These are phyloP conservation scores for Capsicum chinense DNA, from an alignment of 257 asterid genomes.

Conservation along the genomic window DNA sequence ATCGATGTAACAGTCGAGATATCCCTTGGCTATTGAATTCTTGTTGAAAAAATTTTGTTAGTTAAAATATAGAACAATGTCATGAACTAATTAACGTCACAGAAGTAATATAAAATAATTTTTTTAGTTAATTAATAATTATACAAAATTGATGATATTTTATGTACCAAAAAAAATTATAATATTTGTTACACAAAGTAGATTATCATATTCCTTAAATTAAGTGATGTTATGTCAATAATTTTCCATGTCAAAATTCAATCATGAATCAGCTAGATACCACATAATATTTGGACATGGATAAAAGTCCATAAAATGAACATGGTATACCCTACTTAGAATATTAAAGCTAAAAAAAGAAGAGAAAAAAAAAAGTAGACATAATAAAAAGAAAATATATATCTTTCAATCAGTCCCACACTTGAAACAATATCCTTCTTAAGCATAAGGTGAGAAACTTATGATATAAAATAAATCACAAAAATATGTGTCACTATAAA, in stretches of 20 bases:
- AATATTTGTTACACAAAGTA: too few species aligned
- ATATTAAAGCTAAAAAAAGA: constrained; percentile 11
- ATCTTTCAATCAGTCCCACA: not conserved
- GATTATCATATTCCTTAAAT: constrained; percentile 18
- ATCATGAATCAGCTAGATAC: constrained; percentile 28
- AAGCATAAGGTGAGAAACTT: not conserved
- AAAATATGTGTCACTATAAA: too few species aligned
- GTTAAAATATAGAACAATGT: too few species aligned
- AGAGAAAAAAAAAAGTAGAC: not conserved
- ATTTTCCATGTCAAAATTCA: constrained; percentile 30
- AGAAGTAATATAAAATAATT: too few species aligned
- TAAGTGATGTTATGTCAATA: constrained; percentile 44
- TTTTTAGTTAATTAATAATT: too few species aligned
- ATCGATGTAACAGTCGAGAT: too few species aligned
- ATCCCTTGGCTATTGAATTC: too few species aligned
- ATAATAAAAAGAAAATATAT: not conserved
- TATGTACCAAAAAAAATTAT: too few species aligned
- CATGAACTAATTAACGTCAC: too few species aligned
- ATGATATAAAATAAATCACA: too few species aligned
- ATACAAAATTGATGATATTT: too few species aligned
- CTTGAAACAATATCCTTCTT: not conserved
- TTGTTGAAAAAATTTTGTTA: too few species aligned
- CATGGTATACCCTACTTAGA: constrained; percentile 26
- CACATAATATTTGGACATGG: constrained; percentile 47
- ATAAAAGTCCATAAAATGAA: constrained; percentile 31